Percentiles rank a stretch among this genome's conserved stretches.
Conservation (phyloP, 2,329 filamentous ascomycete species). For the Verruconis gallopava region DNA sequence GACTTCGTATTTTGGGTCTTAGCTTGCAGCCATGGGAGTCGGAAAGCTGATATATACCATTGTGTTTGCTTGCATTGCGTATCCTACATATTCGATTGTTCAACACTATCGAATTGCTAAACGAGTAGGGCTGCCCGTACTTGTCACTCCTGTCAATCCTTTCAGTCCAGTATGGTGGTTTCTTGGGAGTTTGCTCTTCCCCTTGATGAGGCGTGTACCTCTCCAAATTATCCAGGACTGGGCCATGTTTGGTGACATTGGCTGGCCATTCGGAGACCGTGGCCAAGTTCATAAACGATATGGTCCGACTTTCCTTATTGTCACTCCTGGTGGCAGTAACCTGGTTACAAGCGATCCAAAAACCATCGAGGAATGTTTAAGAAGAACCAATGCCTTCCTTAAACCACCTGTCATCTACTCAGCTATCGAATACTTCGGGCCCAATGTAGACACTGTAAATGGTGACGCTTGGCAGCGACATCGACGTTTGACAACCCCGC, state of each 20-base stretch:
- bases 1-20: too few species aligned
- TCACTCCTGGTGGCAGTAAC: not conserved
- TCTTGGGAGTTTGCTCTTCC: not conserved
- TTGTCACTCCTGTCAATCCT: not conserved
- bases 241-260: not conserved
- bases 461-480: constrained; percentile 6
- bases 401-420: not conserved
- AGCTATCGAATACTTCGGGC: constrained; percentile 3
- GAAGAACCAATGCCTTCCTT: constrained; percentile 1
- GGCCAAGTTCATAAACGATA: not conserved
- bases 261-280: not conserved
- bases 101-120: constrained; percentile 5
- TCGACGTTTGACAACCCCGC: constrained; percentile 5
- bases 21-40: too few species aligned
- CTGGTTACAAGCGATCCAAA: constrained; percentile 1
- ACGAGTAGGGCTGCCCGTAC: constrained; percentile 2
- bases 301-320: constrained; percentile 4
- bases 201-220: not conserved
- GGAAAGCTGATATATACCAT: too few species aligned
- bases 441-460: constrained; percentile 5
- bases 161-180: constrained; percentile 7
- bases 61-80: too few species aligned
- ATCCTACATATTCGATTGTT: too few species aligned
- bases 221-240: not conserved
- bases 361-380: not conserved